Evolutionary conservation across 805 yeast species (phyloP).

Genomic region (Metschnikowia anglica): DNA sequence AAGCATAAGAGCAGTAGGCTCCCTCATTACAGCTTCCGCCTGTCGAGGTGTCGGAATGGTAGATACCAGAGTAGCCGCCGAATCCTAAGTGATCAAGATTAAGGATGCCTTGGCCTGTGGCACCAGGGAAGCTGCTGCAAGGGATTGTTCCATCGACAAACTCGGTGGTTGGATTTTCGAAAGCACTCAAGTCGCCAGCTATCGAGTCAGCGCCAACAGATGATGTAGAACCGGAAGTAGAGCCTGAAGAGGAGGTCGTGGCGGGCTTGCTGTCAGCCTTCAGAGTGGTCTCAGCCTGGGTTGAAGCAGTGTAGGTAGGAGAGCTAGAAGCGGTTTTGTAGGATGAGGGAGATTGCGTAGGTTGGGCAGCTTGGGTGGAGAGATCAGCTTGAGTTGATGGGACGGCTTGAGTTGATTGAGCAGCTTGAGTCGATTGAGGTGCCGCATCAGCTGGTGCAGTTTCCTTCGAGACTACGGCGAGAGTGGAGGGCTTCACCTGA

Average conservation of each 20-base stretch:
- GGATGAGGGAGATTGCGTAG: constrained; percentile 4
- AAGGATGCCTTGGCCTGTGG: constrained; percentile 76
- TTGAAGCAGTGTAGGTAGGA: constrained; percentile 26
- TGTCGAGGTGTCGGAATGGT: constrained; percentile 56
- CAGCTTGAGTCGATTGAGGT: constrained; percentile 7
- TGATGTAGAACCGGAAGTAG: constrained; percentile 30
- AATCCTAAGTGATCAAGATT: constrained; percentile 66
- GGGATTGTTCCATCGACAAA: constrained; percentile 72
- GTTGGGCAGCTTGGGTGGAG: constrained; percentile 3
- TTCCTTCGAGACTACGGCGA: constrained; percentile 2
- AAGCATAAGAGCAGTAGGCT: constrained; percentile 93
- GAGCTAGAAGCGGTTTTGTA: constrained; percentile 8
- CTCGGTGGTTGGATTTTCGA: constrained; percentile 52
- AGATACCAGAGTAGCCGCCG: constrained; percentile 84
- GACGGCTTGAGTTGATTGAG: neutral
- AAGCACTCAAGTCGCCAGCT: constrained; percentile 59
- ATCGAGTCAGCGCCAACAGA: constrained; percentile 43
- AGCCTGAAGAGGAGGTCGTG: constrained; percentile 16
- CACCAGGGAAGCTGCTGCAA: constrained; percentile 65
- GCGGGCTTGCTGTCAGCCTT: constrained; percentile 18
- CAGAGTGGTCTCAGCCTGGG: constrained; percentile 16
- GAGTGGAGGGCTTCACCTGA: constrained; percentile 30
- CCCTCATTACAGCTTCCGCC: constrained; percentile 82
- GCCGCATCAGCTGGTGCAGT: constrained; percentile 12
- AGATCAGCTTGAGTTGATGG: constrained; percentile 1